Evolutionary conservation across 148 eudicot genomes (phyloP).

Genomic region (Rhododendron ovatum): DNA sequence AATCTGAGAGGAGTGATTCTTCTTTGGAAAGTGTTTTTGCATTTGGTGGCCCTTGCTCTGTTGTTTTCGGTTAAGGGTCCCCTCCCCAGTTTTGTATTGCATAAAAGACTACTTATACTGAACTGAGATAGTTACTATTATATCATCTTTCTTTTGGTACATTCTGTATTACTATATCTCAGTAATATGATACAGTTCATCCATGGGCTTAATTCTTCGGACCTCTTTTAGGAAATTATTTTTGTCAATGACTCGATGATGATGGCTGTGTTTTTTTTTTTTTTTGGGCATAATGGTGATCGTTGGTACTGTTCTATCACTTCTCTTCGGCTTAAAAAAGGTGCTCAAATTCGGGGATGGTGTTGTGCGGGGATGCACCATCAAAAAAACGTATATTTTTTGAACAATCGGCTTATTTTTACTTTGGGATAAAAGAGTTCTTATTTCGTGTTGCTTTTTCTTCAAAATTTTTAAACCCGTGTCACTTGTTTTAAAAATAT

Average conservation of each 20-base stretch:
- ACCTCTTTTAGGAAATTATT: not conserved
- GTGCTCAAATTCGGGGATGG: too few relatives aligned
- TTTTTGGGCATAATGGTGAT: too few relatives aligned
- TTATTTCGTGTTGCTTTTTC: too few relatives aligned
- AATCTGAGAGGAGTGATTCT: not conserved
- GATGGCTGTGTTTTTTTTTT: too few relatives aligned
- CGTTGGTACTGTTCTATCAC: too few relatives aligned
- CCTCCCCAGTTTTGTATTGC: slow-evolving; percentile 1
- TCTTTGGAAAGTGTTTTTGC: not conserved
- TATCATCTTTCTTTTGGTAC: not conserved
- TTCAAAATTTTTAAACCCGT: too few relatives aligned
- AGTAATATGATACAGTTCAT: not conserved
- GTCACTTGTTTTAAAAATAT: too few relatives aligned
- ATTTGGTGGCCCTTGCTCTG: not conserved
- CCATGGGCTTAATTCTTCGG: not conserved
- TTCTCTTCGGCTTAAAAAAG: too few relatives aligned
- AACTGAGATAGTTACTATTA: not conserved
- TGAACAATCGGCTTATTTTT: too few relatives aligned
- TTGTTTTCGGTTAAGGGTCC: not conserved
- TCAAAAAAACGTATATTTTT: too few relatives aligned
- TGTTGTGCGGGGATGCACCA: too few relatives aligned
- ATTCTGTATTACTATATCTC: not conserved
- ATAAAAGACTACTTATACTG: not conserved
- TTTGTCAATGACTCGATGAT: not conserved
- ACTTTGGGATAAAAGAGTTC: too few relatives aligned